Percentiles rank a stretch among this genome's conserved stretches.
Conservation (phyloP, 2,329 filamentous ascomycete species). For the Zasmidium angulare region DNA sequence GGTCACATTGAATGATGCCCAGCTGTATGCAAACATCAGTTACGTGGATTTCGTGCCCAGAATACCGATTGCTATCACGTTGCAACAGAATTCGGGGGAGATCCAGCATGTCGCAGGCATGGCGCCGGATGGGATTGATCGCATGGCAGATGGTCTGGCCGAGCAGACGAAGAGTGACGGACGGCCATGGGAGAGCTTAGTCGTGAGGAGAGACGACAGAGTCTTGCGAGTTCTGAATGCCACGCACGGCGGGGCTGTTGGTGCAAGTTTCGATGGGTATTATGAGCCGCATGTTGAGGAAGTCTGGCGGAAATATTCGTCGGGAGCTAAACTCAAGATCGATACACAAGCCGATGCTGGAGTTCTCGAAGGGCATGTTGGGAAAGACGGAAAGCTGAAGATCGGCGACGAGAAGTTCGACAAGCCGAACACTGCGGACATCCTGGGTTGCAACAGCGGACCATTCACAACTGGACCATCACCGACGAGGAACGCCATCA, state of each 20-base stretch:
- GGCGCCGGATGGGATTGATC: constrained; percentile 56
- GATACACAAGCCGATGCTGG: constrained; percentile 66
- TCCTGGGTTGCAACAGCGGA: constrained; percentile 66
- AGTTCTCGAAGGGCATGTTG: constrained; percentile 52
- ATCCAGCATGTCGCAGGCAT: constrained; percentile 60
- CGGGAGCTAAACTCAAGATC: constrained; percentile 50
- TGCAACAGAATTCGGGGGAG: constrained; percentile 39
- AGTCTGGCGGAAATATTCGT: constrained; percentile 53
- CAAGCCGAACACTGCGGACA: constrained; percentile 62
- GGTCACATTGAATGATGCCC: constrained; percentile 49
- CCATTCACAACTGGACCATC: constrained; percentile 55
- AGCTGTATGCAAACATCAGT: constrained; percentile 49
- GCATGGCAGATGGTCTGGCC: constrained; percentile 55
- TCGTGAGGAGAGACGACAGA: constrained; percentile 43
- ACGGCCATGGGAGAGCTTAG: constrained; percentile 63
- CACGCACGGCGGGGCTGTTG: constrained; percentile 48
- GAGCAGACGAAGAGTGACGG: constrained; percentile 59
- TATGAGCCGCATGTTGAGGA: constrained; percentile 54
- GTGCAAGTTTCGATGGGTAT: constrained; percentile 54
- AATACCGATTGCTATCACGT: constrained; percentile 43
- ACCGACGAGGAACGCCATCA: constrained; percentile 58
- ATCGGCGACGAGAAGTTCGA: constrained; percentile 54
- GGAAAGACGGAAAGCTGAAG: constrained; percentile 39
- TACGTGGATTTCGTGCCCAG: constrained; percentile 40
- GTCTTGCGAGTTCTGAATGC: constrained; percentile 48